Base-by-base conservation (phyloP, 768 basidiomycete species). In the Trametes punicea region DNA sequence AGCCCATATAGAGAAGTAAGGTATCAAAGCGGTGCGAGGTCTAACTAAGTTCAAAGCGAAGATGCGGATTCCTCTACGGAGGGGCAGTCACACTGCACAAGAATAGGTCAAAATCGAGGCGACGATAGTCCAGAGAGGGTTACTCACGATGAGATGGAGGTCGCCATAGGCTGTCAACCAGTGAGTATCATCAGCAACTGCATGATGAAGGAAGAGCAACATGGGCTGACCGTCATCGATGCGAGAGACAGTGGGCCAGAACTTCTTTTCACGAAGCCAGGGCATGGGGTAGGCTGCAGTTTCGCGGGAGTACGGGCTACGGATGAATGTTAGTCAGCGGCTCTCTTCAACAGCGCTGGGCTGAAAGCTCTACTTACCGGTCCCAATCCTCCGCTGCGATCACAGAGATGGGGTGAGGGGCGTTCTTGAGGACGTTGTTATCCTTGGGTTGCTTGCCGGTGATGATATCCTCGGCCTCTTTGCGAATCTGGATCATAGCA, bases 401-500 rank as follows among this genome's bases (percentile, higher is more conserved):
- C 34, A 87, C 80, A 23, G 85, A 82, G 46, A 90, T 77, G 0
- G 97, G 86, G 69, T 99, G 97, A 23, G 97, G 97, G 0, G 97
- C 92, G 66, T 98, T 96, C 70, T 86, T 92, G 59, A 99, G 77
- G 16, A 96, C 71, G 69, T 99, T 99, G 74, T 93, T 91, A 60
- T 90, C 91, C 68, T 80, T 87, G 2, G 93, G 90, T 69, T 96
- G 93, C 66, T 86, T 87, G 45, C 96, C 97, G 16, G 79, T 74
- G 40, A 89, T 81, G 64, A 99, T 81, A 45, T 95, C 91, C 52
- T 95, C 86, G 0, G 85, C 94, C 71, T 99, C 97, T 64, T 83
- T 76, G 46, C 95, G 89, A 62, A 99, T 99, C 61, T 88, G 83
- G 61, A 99, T 95, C 93, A 98, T 97, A 20, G 97, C 96, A 62